phyloP scores from a whole-genome alignment of 352 stramenopile species.

The Phytophthora sansomeana region DNA sequence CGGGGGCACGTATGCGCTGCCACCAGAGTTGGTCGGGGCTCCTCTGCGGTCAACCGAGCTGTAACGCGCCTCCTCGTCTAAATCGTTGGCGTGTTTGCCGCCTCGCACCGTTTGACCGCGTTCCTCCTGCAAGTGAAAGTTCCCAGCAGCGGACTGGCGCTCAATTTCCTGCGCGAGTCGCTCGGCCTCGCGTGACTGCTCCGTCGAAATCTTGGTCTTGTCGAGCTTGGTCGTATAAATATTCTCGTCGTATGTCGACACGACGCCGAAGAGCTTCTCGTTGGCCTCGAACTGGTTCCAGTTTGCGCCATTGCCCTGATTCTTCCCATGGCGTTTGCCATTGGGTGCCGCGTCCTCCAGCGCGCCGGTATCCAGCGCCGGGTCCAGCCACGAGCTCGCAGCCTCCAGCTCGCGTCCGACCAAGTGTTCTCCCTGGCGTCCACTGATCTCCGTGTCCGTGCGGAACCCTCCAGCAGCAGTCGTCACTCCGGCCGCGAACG shows the following conservation, averaged over 20 bases:
- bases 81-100: slow-evolving; percentile 44
- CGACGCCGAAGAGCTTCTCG: slow-evolving; percentile 96
- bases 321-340: slow-evolving; percentile 39
- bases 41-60: slow-evolving; percentile 89
- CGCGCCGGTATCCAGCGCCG: slow-evolving; percentile 76
- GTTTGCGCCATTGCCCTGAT: slow-evolving; percentile 34
- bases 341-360: slow-evolving; percentile 56
- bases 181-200: slow-evolving; percentile 91
- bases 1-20: slow-evolving; percentile 73
- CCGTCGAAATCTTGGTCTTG: slow-evolving; percentile 90
- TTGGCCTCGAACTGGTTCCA: slow-evolving; percentile 99
- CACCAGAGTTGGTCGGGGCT: slow-evolving; percentile 3
- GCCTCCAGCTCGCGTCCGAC: slow-evolving; percentile 72
- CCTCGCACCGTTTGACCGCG: slow-evolving; percentile 63
- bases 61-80: slow-evolving; percentile 97
- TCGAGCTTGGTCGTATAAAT: slow-evolving; percentile 98
- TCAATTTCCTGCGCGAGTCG: slow-evolving; percentile 96
- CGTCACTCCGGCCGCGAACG: slow-evolving; percentile 31
- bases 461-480: slow-evolving; percentile 50
- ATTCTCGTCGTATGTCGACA: slow-evolving; percentile 97
- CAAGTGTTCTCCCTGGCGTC: slow-evolving; percentile 68
- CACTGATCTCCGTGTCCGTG: slow-evolving; percentile 94
- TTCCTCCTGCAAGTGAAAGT: slow-evolving; percentile 97
- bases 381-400: slow-evolving; percentile 84
- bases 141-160: slow-evolving; percentile 79